Percentiles rank a stretch among this genome's conserved stretches.
Conservation (phyloP, 257 asterid species). For the Nemophila menziesii region DNA sequence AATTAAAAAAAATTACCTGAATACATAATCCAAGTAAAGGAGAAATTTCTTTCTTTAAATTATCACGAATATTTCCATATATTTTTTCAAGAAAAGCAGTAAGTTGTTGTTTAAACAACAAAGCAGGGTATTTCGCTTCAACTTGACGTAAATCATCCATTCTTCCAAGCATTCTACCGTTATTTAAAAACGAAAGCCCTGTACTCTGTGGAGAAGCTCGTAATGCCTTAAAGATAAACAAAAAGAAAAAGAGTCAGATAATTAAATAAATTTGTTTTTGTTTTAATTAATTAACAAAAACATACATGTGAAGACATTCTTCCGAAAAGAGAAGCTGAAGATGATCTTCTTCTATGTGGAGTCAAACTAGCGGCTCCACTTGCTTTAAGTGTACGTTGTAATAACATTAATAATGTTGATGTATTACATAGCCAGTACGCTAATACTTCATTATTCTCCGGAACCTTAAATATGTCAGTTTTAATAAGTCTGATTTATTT, state of each 20-base stretch:
- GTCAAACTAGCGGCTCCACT: constrained; percentile 95
- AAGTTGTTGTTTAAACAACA: constrained; percentile 97
- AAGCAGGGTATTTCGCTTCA: constrained; percentile 97
- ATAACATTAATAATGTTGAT: constrained; percentile 88
- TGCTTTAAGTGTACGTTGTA: constrained; percentile 97
- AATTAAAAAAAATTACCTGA: constrained; percentile 39
- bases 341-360: constrained; percentile 86
- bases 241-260: constrained; percentile 11
- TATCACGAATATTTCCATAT: constrained; percentile 93
- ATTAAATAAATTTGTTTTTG: constrained; percentile 9
- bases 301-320: constrained; percentile 98
- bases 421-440: constrained; percentile 94
- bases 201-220: constrained; percentile 92
- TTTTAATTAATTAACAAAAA: constrained; percentile 4
- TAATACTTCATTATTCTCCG: constrained; percentile 72
- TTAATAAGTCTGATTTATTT: constrained; percentile 8
- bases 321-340: constrained; percentile 93
- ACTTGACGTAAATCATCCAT: constrained; percentile 93
- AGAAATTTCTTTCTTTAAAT: constrained; percentile 90
- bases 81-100: constrained; percentile 99
- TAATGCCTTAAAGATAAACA: constrained; percentile 47
- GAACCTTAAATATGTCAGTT: constrained; percentile 39
- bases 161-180: constrained; percentile 78
- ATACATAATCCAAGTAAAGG: constrained; percentile 93
- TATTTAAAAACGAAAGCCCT: constrained; percentile 74